phyloP scores from a whole-genome alignment of 2,329 filamentous ascomycete species.

The Aspergillus texensis region DNA sequence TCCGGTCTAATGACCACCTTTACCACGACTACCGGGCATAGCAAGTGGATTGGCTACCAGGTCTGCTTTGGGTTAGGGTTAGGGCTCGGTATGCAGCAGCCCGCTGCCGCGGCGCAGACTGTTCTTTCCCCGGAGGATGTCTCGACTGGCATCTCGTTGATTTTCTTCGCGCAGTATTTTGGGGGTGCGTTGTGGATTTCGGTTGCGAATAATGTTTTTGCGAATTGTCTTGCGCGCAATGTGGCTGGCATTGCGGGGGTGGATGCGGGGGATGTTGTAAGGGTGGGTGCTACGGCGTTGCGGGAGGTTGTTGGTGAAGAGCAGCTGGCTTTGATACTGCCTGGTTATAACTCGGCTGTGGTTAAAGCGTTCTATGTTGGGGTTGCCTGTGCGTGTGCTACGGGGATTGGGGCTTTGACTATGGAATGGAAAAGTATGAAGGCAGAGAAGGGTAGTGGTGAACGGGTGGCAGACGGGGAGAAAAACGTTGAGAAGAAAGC shows the following conservation, averaged over 20 bases:
- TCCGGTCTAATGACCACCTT: conserved; percentile 10
- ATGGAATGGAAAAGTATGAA: conserved; percentile 18
- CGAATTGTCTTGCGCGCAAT: conserved; percentile 1
- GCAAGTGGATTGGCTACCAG: conserved; percentile 12
- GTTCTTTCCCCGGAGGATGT: conserved; percentile 34
- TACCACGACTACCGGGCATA: neutral
- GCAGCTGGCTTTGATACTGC: conserved; percentile 27
- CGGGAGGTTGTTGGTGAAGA: conserved; percentile 6
- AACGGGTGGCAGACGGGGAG: too few relatives aligned
- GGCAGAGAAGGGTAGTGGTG: too few relatives aligned
- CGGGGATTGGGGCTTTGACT: conserved; percentile 3
- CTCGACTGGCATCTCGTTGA: conserved; percentile 35
- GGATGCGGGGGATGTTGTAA: neutral
- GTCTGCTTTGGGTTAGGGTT: conserved; percentile 11
- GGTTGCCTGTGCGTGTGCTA: neutral
- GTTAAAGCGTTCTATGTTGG: conserved; percentile 8
- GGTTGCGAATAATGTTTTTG: conserved; percentile 14
- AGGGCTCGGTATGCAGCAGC: conserved; percentile 6
- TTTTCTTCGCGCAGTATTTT: conserved; percentile 40
- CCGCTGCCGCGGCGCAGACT: conserved; percentile 8
- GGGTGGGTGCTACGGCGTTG: conserved; percentile 9
- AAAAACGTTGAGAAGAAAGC: too few relatives aligned
- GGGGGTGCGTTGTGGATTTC: conserved; percentile 41
- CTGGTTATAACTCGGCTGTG: conserved; percentile 15
- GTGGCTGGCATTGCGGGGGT: conserved; percentile 10